Percentiles rank a stretch among this genome's conserved stretches.
Evolutionary conservation across 1,284 basidiomycete species (phyloP).

Genomic region (Malassezia obtusa): DNA sequence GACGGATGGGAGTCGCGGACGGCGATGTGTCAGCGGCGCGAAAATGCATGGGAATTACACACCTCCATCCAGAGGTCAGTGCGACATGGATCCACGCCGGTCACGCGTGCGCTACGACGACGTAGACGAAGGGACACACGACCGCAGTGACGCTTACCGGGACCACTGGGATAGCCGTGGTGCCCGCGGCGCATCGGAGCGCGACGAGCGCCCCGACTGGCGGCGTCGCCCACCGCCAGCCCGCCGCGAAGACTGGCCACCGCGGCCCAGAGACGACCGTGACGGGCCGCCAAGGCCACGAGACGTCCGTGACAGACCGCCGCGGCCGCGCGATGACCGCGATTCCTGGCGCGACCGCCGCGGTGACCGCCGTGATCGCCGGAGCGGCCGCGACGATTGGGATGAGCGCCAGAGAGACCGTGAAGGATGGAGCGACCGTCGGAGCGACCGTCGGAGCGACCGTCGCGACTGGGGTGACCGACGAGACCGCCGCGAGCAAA

Average conservation of each 20-base stretch:
- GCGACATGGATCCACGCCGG: not conserved
- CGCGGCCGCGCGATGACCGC: not conserved
- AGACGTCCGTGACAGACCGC: too few relatives aligned
- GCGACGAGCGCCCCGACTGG: too few relatives aligned
- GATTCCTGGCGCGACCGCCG: not conserved
- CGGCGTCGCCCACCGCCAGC: too few relatives aligned
- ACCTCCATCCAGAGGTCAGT: not conserved
- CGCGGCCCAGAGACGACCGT: too few relatives aligned
- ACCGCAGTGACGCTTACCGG: too few relatives aligned
- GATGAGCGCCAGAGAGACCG: not conserved
- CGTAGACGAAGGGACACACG: not conserved
- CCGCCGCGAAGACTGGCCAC: too few relatives aligned
- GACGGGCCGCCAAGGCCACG: too few relatives aligned
- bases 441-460: not conserved
- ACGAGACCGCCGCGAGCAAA: not conserved
- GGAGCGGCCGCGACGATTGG: not conserved
- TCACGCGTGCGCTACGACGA: constrained; percentile 7
- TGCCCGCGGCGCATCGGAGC: too few relatives aligned
- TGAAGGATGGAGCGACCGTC: not conserved
- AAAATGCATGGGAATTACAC: not conserved
- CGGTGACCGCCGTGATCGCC: not conserved
- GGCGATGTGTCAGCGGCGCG: not conserved
- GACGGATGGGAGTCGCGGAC: not conserved
- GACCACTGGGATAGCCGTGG: too few relatives aligned
- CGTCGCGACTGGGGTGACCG: not conserved